Conservation (phyloP, 2,329 filamentous ascomycete genomes). For the Magnaporthales sp. region DNA sequence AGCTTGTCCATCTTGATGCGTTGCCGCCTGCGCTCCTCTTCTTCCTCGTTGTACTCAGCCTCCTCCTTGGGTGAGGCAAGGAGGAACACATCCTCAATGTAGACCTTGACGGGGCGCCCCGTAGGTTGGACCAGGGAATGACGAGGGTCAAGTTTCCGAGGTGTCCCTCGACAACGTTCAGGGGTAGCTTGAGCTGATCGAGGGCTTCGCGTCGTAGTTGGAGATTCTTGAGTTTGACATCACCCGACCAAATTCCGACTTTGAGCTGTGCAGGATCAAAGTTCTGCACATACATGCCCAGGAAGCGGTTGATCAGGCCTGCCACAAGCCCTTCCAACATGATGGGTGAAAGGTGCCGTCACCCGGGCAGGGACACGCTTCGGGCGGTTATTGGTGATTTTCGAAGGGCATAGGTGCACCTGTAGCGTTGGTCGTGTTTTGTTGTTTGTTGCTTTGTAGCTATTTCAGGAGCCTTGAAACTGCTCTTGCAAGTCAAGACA, state of each 20-base stretch:
- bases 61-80: conserved; percentile 94
- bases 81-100: conserved; percentile 94
- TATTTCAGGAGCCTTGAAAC: neutral
- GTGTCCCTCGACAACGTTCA: conserved; percentile 95
- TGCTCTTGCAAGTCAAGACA: neutral
- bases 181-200: conserved; percentile 89
- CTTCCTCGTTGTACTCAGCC: conserved; percentile 83
- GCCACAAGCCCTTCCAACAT: conserved; percentile 98
- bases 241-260: conserved; percentile 97
- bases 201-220: conserved; percentile 91
- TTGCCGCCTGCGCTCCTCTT: conserved; percentile 80
- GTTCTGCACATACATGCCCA: conserved; percentile 99
- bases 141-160: conserved; percentile 83
- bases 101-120: conserved; percentile 87
- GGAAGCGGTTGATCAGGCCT: conserved; percentile 94
- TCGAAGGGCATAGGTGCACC: neutral
- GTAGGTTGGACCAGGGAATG: conserved; percentile 96
- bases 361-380: conserved; percentile 55
- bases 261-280: conserved; percentile 98
- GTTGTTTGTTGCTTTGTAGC: neutral
- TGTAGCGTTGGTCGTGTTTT: neutral
- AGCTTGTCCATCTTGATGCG: conserved; percentile 98
- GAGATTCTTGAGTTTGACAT: conserved; percentile 89
- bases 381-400: neutral
- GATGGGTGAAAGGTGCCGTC: conserved; percentile 51